Evolutionary conservation across 1,284 basidiomycete species (phyloP).

Genomic region (Sphaerobolus stellatus): DNA sequence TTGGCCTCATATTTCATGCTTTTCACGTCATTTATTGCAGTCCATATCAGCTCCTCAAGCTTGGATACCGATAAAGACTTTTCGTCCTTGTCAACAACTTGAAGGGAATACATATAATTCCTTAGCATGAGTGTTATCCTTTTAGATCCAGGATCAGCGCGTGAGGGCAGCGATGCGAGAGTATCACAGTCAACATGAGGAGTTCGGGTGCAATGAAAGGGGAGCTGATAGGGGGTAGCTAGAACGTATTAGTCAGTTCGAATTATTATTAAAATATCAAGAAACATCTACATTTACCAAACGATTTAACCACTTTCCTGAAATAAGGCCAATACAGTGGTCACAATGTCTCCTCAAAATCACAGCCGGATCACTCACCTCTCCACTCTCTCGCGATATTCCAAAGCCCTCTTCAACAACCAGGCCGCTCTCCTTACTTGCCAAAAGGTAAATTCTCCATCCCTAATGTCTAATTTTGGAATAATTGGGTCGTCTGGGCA

Average conservation of each 20-base stretch:
- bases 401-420: conserved; percentile 73
- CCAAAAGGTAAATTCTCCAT: conserved; percentile 45
- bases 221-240: conserved; percentile 10
- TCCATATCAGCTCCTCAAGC: conserved; percentile 67
- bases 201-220: conserved; percentile 74
- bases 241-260: conserved; percentile 43
- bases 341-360: background rate
- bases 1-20: conserved; percentile 47
- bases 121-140: conserved; percentile 74
- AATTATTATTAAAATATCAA: too few species aligned
- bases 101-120: conserved; percentile 82
- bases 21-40: conserved; percentile 70
- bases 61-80: conserved; percentile 40
- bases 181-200: conserved; percentile 67
- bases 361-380: conserved; percentile 46
- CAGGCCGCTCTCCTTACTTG: conserved; percentile 87
- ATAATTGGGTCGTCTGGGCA: conserved; percentile 55
- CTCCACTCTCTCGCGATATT: conserved; percentile 74
- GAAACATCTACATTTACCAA: conserved; percentile 38
- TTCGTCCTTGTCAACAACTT: conserved; percentile 54
- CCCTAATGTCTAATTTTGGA: conserved; percentile 31
- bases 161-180: conserved; percentile 49
- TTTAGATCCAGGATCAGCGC: conserved; percentile 48
- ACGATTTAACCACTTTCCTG: background rate
- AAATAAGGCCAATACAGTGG: background rate